Evolutionary conservation across 2,329 filamentous ascomycete species (phyloP).

Genomic region (Chaetomiaceae sp.): DNA sequence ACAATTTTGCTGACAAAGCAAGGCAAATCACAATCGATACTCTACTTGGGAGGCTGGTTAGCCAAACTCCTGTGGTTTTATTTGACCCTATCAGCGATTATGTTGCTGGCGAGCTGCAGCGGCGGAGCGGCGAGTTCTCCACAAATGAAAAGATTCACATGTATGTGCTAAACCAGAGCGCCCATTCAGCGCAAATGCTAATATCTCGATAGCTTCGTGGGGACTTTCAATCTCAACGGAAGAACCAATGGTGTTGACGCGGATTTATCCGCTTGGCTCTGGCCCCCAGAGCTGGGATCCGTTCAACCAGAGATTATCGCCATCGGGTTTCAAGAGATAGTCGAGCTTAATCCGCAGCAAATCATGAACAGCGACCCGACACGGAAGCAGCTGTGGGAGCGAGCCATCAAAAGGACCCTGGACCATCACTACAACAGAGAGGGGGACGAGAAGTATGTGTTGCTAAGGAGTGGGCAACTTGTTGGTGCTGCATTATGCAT

Average conservation of each 20-base stretch:
- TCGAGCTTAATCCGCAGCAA: constrained; percentile 94
- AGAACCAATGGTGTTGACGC: constrained; percentile 71
- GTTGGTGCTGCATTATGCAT: constrained; percentile 91
- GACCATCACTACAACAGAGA: constrained; percentile 64
- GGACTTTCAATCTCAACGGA: constrained; percentile 94
- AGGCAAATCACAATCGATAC: constrained; percentile 94
- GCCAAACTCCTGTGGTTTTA: constrained; percentile 76
- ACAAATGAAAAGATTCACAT: constrained; percentile 70
- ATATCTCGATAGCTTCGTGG: constrained; percentile 51
- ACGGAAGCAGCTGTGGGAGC: constrained; percentile 81
- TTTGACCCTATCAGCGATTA: constrained; percentile 94
- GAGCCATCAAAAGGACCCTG: constrained; percentile 69
- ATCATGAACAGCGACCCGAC: constrained; percentile 98
- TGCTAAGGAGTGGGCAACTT: constrained; percentile 86
- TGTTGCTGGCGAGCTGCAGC: constrained; percentile 71
- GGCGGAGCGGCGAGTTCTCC: constrained; percentile 67
- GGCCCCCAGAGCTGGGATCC: constrained; percentile 55
- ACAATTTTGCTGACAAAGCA: constrained; percentile 93
- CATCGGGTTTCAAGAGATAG: constrained; percentile 95
- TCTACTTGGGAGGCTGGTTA: constrained; percentile 77
- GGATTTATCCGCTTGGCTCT: constrained; percentile 83
- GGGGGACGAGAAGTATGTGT: constrained; percentile 75
- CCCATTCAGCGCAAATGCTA: constrained; percentile 14
- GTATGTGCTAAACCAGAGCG: constrained; percentile 39
- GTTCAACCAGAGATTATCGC: constrained; percentile 79